Evolutionary conservation across 2,329 filamentous ascomycete species (phyloP), one percentile per base, ranked within the genome.

Genomic region (Alternaria hordeiaustralica): DNA sequence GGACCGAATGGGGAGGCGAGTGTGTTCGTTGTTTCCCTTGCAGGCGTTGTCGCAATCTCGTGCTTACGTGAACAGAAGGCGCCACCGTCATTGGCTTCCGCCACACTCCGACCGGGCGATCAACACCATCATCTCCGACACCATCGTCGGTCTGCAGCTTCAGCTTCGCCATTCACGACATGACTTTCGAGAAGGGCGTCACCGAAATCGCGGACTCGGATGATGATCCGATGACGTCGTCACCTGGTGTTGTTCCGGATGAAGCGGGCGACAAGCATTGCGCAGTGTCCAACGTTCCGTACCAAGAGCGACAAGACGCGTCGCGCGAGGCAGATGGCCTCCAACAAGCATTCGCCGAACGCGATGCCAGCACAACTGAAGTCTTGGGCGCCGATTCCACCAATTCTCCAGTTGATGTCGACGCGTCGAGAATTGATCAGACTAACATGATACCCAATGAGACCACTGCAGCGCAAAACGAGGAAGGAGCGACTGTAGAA

Each of bases 171-270:
- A 26, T 46, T 20, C 58, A 61, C 62, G 69, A 70, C 56, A 79
- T 79, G 75, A 66, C 69, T 26, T 13, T 72, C 45, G 64, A 28
- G 8, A 57, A 65, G 46, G 67, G 60, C 43, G 43, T 65, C 45
- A 70, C 61, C 30, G 75, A 78, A 63, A 64, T 79, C 15, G 70
- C 74, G 11, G 76, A 79, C 63, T 78, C 75, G 20, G 76, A 79
- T 54, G 75, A 78, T 7, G 76, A 78, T 66, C 70, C 61, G 2
- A 62, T 77, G 63, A 70, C 71, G 56, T 78, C 75, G 50, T 75
- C 76, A 56, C 75, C 74, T 33, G 45, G 59, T 57, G 45, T 49
- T 30, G 60, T 61, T 67, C 36, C 63, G 30, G 60, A 62, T 54
- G 57, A 61, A 55, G 60, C 53, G 53, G 51, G 45, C 47, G 66